These are phyloP conservation scores for Agastache rugosa DNA, from an alignment of 257 asterid genomes.

Conservation along the genomic window DNA sequence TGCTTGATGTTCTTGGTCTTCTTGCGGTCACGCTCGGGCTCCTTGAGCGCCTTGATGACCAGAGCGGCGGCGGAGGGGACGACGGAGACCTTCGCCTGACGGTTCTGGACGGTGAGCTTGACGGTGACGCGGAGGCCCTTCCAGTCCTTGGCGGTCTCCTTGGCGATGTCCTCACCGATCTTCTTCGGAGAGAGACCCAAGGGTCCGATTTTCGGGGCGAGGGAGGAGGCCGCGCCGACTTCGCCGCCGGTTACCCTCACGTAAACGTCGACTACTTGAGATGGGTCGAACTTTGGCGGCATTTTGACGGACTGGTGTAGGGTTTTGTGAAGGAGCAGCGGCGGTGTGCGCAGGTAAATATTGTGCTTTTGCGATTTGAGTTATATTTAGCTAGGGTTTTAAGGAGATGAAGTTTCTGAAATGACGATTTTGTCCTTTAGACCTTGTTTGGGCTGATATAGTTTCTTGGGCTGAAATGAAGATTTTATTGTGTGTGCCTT, in stretches of 20 bases:
- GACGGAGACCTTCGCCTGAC: slow-evolving; percentile 74
- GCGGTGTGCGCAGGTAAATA: not conserved
- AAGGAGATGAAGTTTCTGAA: not conserved
- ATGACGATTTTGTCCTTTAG: slow-evolving; percentile 23
- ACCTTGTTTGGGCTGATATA: not conserved
- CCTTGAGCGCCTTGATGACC: slow-evolving; percentile 75
- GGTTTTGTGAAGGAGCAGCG: not conserved
- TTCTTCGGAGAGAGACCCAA: slow-evolving; percentile 75
- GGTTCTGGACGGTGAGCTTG: slow-evolving; percentile 71
- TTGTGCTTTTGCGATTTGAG: slow-evolving; percentile 25
- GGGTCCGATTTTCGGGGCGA: slow-evolving; percentile 77
- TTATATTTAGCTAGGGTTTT: slow-evolving; percentile 54
- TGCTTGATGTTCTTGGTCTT: slow-evolving; percentile 73
- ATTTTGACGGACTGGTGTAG: slow-evolving; percentile 37
- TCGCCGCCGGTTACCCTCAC: slow-evolving; percentile 79
- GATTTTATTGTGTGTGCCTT: not conserved
- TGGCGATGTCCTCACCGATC: slow-evolving; percentile 75
- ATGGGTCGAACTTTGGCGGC: slow-evolving; percentile 83
- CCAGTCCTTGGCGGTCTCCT: slow-evolving; percentile 83
- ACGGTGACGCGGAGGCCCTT: slow-evolving; percentile 84
- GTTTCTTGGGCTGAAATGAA: not conserved
- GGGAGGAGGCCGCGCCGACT: slow-evolving; percentile 78
- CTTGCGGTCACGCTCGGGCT: slow-evolving; percentile 75
- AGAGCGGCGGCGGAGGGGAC: slow-evolving; percentile 78
- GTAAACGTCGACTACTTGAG: slow-evolving; percentile 68